These are phyloP conservation scores for Phytophthora meadii DNA, from an alignment of 352 stramenopile species.

Conservation along the genomic window DNA sequence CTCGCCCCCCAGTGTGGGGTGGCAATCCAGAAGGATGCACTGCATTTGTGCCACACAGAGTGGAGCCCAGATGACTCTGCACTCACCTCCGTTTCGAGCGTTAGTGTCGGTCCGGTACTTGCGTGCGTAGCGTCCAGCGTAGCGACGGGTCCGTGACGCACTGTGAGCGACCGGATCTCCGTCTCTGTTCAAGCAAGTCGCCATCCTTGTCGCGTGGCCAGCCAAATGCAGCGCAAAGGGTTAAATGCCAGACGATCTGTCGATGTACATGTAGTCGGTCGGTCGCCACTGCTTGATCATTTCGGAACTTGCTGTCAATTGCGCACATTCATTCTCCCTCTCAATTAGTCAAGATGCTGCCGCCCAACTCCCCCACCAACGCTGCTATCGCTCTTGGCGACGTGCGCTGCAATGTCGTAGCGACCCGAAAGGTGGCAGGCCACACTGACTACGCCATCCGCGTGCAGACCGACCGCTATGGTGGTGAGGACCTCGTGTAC, in stretches of 20 bases:
- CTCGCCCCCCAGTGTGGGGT: constrained; percentile 1
- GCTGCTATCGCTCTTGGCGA: constrained; percentile 51
- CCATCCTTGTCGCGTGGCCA: constrained; percentile 42
- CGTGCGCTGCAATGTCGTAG: constrained; percentile 70
- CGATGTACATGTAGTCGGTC: constrained; percentile 4
- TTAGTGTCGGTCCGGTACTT: constrained; percentile 25
- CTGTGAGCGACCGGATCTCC: constrained; percentile 25
- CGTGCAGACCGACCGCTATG: constrained; percentile 67
- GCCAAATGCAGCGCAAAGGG: constrained; percentile 20
- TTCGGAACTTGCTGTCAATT: constrained; percentile 35
- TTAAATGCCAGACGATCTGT: constrained; percentile 36
- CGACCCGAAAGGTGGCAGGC: constrained; percentile 74
- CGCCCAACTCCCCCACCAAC: constrained; percentile 28
- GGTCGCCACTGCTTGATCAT: constrained; percentile 18
- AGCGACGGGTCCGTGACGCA: constrained; percentile 38
- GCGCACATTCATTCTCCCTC: constrained; percentile 1
- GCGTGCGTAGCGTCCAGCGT: constrained; percentile 30
- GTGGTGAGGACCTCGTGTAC: constrained; percentile 76
- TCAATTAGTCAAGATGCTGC: constrained; percentile 37
- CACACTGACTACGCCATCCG: constrained; percentile 90
- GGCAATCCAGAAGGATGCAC: constrained; percentile 12
- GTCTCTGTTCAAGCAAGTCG: constrained; percentile 29
- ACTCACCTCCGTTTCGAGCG: constrained; percentile 22
- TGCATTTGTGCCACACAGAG: neutral
- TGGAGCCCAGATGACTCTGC: neutral